A percentile compares a stretch with the other conserved stretches of the same genome.
phyloP scores from a whole-genome alignment of 768 basidiomycete genomes.

The Lepiota subincarnata region DNA sequence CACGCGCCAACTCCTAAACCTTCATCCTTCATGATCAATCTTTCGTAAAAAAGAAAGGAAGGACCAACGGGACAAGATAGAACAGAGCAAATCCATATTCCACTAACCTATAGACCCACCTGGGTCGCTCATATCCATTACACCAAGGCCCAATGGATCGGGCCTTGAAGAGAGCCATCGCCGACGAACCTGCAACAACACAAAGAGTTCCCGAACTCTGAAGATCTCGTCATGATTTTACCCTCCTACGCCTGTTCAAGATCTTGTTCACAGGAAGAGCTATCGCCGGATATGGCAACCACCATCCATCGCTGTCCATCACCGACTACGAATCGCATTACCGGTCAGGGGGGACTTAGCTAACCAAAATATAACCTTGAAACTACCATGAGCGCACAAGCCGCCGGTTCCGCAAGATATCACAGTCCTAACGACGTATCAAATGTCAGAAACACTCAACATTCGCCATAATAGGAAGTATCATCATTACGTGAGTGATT shows the following conservation, averaged over 20 bases:
- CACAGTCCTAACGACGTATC: background rate
- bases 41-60: conserved; percentile 5
- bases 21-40: conserved; percentile 8
- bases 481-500: background rate
- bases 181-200: too few relatives aligned
- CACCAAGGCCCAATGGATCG: too few relatives aligned
- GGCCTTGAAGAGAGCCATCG: too few relatives aligned
- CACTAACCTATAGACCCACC: background rate
- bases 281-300: background rate
- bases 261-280: background rate
- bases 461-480: conserved; percentile 5
- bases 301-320: background rate
- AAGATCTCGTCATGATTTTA: background rate
- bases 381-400: background rate
- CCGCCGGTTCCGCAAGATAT: background rate
- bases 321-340: background rate
- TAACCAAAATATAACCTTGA: background rate
- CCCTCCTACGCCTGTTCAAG: background rate
- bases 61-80: background rate
- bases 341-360: background rate
- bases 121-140: too few relatives aligned
- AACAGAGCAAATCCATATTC: background rate
- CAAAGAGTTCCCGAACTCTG: background rate
- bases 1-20: background rate
- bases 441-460: conserved; percentile 6